These are phyloP conservation scores for Ziziphus jujuba DNA, from an alignment of 306 rosid species.

Conservation along the genomic window DNA sequence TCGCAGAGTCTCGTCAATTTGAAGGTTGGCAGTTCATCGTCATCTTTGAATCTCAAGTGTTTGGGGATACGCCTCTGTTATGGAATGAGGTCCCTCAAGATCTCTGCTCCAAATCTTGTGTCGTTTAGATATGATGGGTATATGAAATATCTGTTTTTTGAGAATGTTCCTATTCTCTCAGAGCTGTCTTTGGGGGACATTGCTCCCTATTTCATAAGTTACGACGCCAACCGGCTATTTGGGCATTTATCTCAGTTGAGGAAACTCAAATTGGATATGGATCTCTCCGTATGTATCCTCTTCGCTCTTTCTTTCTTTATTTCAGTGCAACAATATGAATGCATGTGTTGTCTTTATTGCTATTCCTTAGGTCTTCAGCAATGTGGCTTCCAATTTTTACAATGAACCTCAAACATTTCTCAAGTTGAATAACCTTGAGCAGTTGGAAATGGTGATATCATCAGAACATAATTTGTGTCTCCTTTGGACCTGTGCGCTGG, in stretches of 20 bases:
- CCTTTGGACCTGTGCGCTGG: neutral
- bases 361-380: neutral
- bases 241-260: neutral
- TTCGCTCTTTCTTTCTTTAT: neutral
- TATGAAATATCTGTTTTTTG: too few relatives aligned
- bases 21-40: too few relatives aligned
- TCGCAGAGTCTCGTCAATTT: too few relatives aligned
- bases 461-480: neutral
- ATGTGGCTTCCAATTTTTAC: neutral
- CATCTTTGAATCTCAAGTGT: too few relatives aligned
- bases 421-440: neutral
- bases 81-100: too few relatives aligned
- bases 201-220: neutral
- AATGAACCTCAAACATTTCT: neutral
- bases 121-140: too few relatives aligned
- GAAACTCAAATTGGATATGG: conserved; percentile 1
- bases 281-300: neutral
- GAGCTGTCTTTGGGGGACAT: neutral
- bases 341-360: neutral
- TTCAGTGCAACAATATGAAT: neutral
- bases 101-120: too few relatives aligned
- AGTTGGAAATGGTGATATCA: neutral
- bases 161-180: neutral
- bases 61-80: too few relatives aligned
- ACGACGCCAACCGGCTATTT: neutral